A percentile compares a stretch with the other conserved stretches of the same genome.
These are phyloP conservation scores for Tremella fuciformis DNA, from an alignment of 768 basidiomycete species.

Conservation along the genomic window DNA sequence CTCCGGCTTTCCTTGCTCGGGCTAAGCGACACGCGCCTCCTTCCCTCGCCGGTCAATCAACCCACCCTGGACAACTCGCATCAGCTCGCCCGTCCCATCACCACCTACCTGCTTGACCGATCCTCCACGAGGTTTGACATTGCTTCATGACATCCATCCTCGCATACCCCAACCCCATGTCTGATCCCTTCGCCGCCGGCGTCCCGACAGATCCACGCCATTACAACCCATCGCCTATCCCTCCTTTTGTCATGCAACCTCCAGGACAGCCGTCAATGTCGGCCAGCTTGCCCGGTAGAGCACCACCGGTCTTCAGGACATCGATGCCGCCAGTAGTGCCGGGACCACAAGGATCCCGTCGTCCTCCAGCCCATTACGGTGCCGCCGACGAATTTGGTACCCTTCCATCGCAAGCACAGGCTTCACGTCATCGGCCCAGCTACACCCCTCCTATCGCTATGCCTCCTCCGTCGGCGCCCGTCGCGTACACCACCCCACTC, in stretches of 20 bases:
- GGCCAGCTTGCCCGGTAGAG: slow-evolving; percentile 3
- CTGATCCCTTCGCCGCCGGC: slow-evolving; percentile 43
- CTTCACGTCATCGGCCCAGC: slow-evolving; percentile 25
- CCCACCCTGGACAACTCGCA: too few species aligned
- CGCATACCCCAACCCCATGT: slow-evolving; percentile 39
- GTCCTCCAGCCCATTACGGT: slow-evolving; percentile 12
- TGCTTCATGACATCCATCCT: slow-evolving; percentile 43
- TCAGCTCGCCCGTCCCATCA: slow-evolving; percentile 1
- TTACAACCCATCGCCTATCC: slow-evolving; percentile 15
- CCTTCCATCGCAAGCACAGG: slow-evolving; percentile 10
- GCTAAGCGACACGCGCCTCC: not conserved
- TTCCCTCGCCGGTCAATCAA: too few species aligned
- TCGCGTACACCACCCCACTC: slow-evolving; percentile 31
- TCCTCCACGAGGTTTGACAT: slow-evolving; percentile 2
- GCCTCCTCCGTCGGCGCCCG: slow-evolving; percentile 31
- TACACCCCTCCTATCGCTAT: slow-evolving; percentile 24
- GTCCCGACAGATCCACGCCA: slow-evolving; percentile 1
- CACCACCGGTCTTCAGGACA: slow-evolving; percentile 2
- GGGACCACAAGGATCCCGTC: slow-evolving; percentile 4
- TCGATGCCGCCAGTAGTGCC: slow-evolving; percentile 4
- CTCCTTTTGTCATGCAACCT: slow-evolving; percentile 23
- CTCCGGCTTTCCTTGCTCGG: not conserved
- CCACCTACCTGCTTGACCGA: not conserved
- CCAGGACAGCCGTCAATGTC: slow-evolving; percentile 9
- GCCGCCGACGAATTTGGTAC: slow-evolving; percentile 36